Percentiles rank a stretch among this genome's conserved stretches.
phyloP scores from a whole-genome alignment of 371 early-diverging fungal species.

The Haplosporangium sp. region DNA sequence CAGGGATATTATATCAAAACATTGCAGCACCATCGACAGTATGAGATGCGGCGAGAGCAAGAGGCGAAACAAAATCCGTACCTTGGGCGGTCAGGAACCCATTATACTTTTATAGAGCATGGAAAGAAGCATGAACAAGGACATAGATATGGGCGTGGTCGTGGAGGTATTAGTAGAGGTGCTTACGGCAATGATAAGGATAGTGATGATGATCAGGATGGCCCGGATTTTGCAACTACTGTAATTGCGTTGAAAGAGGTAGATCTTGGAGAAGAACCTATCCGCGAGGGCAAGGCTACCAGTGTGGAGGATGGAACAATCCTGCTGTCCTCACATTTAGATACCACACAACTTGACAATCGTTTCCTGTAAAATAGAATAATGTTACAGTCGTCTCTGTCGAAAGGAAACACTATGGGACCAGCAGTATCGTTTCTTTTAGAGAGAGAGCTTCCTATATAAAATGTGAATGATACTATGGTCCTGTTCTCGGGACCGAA shows the following conservation, averaged over 20 bases:
- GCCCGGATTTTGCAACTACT: constrained; percentile 8
- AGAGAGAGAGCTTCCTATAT: too few relatives aligned
- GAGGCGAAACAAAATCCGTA: not conserved
- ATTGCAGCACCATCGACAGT: constrained; percentile 24
- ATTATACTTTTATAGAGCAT: not conserved
- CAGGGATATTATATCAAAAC: constrained; percentile 22
- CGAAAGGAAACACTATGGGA: too few relatives aligned
- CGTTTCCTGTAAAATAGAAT: not conserved
- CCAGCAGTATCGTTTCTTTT: too few relatives aligned
- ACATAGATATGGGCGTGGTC: too few relatives aligned
- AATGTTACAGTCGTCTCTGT: too few relatives aligned
- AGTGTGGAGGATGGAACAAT: constrained; percentile 24
- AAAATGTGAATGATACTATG: too few relatives aligned
- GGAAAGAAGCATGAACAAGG: too few relatives aligned
- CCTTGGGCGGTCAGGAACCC: constrained; percentile 11
- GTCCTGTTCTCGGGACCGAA: too few relatives aligned
- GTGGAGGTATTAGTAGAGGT: not conserved
- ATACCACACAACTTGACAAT: constrained; percentile 11
- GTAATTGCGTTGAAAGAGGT: constrained; percentile 20
- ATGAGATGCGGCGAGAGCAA: constrained; percentile 14
- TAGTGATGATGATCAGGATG: not conserved
- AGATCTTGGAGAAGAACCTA: constrained; percentile 34
- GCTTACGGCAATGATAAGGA: not conserved
- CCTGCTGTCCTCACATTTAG: constrained; percentile 29
- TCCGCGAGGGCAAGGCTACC: not conserved